A percentile compares a stretch with the other conserved stretches of the same genome.
These are phyloP conservation scores for Leptodermis oblonga DNA, from an alignment of 257 asterid species.

Conservation along the genomic window DNA sequence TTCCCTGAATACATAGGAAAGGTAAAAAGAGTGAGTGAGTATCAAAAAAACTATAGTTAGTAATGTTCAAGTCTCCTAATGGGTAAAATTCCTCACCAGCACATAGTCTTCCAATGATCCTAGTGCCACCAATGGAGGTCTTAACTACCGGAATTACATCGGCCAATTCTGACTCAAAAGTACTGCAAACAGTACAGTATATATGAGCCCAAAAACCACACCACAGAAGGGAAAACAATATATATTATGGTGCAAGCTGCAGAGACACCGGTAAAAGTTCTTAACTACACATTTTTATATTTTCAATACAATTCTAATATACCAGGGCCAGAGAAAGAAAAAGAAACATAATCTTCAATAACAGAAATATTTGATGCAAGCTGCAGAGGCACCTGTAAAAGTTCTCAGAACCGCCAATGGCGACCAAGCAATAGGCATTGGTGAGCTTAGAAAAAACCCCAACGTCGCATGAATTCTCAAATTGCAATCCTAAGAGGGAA, in stretches of 20 bases:
- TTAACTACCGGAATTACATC: conserved; percentile 83
- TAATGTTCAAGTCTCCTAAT: neutral
- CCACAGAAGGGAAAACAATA: neutral
- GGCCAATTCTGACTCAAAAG: conserved; percentile 76
- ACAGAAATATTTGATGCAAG: neutral
- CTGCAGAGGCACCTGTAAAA: conserved; percentile 56
- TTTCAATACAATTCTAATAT: no score
- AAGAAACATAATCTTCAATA: neutral
- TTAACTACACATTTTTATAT: no score
- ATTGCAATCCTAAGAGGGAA: conserved; percentile 62
- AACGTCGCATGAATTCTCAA: conserved; percentile 78
- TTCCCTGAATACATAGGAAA: conserved; percentile 47
- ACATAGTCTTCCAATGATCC: conserved; percentile 86
- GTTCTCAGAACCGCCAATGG: conserved; percentile 93
- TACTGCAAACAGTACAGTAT: conserved; percentile 38
- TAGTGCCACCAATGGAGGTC: conserved; percentile 78
- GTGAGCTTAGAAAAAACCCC: conserved; percentile 95
- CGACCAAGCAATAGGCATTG: conserved; percentile 91
- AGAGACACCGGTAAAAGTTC: conserved; percentile 68
- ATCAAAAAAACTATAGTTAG: neutral
- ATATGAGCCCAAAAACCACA: neutral
- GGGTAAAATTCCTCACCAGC: conserved; percentile 50
- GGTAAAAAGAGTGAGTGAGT: neutral
- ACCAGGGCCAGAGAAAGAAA: no score
- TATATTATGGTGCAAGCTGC: neutral